phyloP scores from a whole-genome alignment of 139 green algal genomes.

The Helicosporidium sp. region DNA sequence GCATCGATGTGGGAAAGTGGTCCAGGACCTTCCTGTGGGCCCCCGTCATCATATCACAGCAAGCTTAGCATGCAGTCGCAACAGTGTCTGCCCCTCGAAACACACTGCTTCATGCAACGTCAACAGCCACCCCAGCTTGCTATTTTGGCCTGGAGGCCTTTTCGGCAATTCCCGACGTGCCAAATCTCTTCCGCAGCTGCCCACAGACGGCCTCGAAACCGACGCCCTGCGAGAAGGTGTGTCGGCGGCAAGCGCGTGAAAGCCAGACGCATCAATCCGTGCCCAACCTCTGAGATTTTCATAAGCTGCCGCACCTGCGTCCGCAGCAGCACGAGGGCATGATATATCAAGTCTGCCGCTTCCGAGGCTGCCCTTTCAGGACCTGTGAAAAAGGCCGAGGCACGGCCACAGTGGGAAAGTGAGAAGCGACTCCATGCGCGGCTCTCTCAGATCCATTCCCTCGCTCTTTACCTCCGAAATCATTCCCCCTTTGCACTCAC shows the following conservation, averaged over 20 bases:
- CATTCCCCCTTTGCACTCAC: constrained; percentile 1
- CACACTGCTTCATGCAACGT: no score
- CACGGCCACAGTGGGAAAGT: background rate
- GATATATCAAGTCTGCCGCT: constrained; percentile 91
- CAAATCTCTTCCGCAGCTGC: constrained; percentile 2
- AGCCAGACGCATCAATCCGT: background rate
- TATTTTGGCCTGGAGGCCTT: no score
- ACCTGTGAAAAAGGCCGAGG: constrained; percentile 5
- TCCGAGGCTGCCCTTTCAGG: constrained; percentile 67
- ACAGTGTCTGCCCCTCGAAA: no score
- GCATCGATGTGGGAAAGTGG: no score
- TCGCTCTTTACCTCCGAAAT: background rate
- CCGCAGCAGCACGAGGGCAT: constrained; percentile 84
- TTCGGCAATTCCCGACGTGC: no score
- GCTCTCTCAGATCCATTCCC: background rate
- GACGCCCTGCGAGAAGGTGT: constrained; percentile 1
- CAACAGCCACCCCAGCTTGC: no score
- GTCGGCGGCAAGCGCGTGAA: no score
- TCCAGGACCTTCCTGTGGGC: no score
- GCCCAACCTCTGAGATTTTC: background rate
- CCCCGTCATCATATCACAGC: no score
- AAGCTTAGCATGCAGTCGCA: no score
- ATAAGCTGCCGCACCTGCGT: constrained; percentile 27
- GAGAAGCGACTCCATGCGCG: background rate
- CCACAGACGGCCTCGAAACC: constrained; percentile 2